These are phyloP conservation scores for Periconia sp. DNA, from an alignment of 2,329 filamentous ascomycete species.

Conservation along the genomic window DNA sequence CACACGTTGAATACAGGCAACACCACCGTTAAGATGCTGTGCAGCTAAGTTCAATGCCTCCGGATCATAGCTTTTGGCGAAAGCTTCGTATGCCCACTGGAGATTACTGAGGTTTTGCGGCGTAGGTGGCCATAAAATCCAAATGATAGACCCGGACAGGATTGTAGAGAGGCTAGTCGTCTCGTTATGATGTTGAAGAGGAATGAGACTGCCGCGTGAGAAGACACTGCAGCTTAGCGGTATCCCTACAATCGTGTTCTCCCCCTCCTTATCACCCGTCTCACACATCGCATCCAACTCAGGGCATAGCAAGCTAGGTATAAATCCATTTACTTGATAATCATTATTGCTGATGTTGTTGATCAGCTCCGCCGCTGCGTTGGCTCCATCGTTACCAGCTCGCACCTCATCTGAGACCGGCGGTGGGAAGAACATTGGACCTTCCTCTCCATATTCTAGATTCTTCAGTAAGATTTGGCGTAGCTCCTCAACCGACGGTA, in stretches of 20 bases:
- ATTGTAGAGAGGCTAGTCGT: constrained; percentile 20
- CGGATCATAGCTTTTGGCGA: not conserved
- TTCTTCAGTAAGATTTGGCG: constrained; percentile 17
- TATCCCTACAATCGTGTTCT: constrained; percentile 7
- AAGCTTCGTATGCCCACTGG: constrained; percentile 12
- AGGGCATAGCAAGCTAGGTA: constrained; percentile 16
- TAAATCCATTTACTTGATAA: not conserved
- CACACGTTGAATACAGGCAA: constrained; percentile 18
- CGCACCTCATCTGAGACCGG: not conserved
- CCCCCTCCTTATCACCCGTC: constrained; percentile 2
- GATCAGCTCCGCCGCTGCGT: constrained; percentile 9
- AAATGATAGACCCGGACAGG: constrained; percentile 20
- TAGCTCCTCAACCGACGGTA: constrained; percentile 14
- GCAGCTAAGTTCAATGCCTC: constrained; percentile 2
- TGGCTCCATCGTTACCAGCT: not conserved
- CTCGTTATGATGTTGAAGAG: constrained; percentile 25
- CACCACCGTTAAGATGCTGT: constrained; percentile 18
- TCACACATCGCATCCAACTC: constrained; percentile 13
- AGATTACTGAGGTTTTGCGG: constrained; percentile 19
- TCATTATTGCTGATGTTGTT: constrained; percentile 7
- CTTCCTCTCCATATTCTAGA: constrained; percentile 1
- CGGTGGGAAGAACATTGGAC: constrained; percentile 2
- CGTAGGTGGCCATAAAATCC: constrained; percentile 32
- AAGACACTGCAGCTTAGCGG: constrained; percentile 13
- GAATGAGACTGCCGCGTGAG: constrained; percentile 7